These are phyloP conservation scores for Fusarium austroafricanum DNA, from an alignment of 2,329 filamentous ascomycete species.

Conservation along the genomic window DNA sequence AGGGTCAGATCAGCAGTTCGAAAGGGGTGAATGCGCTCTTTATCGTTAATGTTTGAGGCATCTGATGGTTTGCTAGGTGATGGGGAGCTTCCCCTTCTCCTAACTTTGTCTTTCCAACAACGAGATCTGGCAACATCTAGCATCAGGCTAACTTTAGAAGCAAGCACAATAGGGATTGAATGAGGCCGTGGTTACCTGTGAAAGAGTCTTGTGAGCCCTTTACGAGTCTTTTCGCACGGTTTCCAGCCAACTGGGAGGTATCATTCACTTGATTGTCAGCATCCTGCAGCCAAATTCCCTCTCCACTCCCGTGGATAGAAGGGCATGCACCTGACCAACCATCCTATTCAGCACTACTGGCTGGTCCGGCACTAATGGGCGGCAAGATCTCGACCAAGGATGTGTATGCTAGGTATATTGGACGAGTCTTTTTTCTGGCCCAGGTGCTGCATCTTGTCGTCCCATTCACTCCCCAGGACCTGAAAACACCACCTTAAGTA, in stretches of 20 bases:
- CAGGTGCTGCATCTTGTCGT: slow-evolving; percentile 21
- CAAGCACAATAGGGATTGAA: neutral
- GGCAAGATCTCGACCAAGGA: neutral
- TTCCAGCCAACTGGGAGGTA: slow-evolving; percentile 1
- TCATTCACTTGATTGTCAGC: slow-evolving; percentile 4
- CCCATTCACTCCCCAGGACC: slow-evolving; percentile 11
- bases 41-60: neutral
- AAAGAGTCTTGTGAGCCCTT: neutral
- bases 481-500: neutral
- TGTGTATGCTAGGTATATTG: neutral
- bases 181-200: neutral
- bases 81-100: neutral
- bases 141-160: neutral
- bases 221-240: neutral
- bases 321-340: slow-evolving; percentile 18
- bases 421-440: neutral
- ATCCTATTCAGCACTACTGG: slow-evolving; percentile 4
- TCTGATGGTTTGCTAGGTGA: neutral
- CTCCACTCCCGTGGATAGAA: slow-evolving; percentile 16
- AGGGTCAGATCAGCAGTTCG: neutral
- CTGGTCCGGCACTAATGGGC: neutral
- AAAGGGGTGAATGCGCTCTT: neutral
- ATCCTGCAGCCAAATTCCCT: slow-evolving; percentile 3
- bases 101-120: neutral
- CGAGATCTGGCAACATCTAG: neutral